Conservation (phyloP, 2,329 filamentous ascomycete species). For the Biscogniauxia sp. region DNA sequence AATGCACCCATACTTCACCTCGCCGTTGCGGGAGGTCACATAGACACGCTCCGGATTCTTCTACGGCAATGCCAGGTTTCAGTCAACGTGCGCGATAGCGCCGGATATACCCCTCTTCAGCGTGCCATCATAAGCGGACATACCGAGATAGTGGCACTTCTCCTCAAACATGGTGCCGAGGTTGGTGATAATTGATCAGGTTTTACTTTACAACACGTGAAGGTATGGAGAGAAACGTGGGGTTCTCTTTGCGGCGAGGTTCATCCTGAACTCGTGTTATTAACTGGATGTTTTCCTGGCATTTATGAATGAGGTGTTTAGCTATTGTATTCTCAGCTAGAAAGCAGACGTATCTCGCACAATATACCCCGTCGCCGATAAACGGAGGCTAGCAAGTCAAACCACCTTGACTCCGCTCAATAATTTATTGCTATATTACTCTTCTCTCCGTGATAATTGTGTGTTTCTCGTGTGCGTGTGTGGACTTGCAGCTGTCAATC, state of each 20-base stretch:
- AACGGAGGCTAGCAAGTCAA: neutral
- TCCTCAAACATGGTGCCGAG: slow-evolving; percentile 23
- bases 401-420: neutral
- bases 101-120: slow-evolving; percentile 24
- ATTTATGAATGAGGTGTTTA: neutral
- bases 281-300: neutral
- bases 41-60: slow-evolving; percentile 24
- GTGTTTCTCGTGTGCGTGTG: neutral
- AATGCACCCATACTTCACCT: slow-evolving; percentile 24
- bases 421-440: neutral
- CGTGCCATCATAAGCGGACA: slow-evolving; percentile 26
- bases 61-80: slow-evolving; percentile 24
- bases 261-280: neutral
- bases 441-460: neutral
- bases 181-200: slow-evolving; percentile 16
- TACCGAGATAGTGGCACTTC: slow-evolving; percentile 24
- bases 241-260: neutral
- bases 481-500: neutral
- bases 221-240: too few relatives aligned
- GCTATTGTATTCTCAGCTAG: neutral
- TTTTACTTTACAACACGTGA: neutral
- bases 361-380: neutral
- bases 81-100: slow-evolving; percentile 22
- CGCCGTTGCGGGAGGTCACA: slow-evolving; percentile 23
- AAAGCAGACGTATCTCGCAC: neutral